A percentile compares a stretch with the other conserved stretches of the same genome.
Conservation (phyloP, 2,329 filamentous ascomycete species). For the Trichoderma endophyticum region DNA sequence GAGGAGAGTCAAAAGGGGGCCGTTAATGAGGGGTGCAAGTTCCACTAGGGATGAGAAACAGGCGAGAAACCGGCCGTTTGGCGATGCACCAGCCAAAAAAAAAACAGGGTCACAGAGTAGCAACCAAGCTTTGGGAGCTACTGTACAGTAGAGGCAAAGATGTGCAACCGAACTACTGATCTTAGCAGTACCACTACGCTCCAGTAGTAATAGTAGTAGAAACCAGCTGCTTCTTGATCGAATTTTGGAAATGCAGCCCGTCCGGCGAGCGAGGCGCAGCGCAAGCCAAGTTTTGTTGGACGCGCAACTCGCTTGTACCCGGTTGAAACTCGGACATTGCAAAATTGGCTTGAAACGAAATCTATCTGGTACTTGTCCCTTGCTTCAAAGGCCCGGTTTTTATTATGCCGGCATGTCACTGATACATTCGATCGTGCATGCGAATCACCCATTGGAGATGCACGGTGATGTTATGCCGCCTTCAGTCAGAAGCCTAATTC, state of each 20-base stretch:
- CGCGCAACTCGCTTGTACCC: background rate
- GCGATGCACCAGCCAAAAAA: background rate
- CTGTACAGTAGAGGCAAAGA: background rate
- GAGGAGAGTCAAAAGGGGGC: background rate
- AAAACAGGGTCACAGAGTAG: background rate
- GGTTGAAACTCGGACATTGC: conserved; percentile 16
- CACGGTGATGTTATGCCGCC: conserved; percentile 6
- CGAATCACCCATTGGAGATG: background rate
- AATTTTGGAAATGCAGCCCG: background rate
- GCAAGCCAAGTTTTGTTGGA: conserved; percentile 7
- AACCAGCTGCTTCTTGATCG: background rate
- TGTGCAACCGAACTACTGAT: background rate
- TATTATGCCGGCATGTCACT: conserved; percentile 3
- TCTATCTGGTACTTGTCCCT: background rate
- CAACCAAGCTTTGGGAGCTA: background rate
- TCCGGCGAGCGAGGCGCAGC: conserved; percentile 12
- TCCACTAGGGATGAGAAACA: conserved; percentile 13
- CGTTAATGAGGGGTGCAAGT: conserved; percentile 14
- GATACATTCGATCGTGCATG: background rate
- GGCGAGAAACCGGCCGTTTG: background rate
- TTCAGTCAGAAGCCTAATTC: background rate
- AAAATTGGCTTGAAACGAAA: background rate
- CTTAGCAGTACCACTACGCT: background rate
- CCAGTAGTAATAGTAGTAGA: background rate
- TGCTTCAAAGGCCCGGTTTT: background rate